Evolutionary conservation across 495 filamentous ascomycete genomes (phyloP), one percentile per base, ranked within the genome.

Genomic region (Oidiodendron maius): DNA sequence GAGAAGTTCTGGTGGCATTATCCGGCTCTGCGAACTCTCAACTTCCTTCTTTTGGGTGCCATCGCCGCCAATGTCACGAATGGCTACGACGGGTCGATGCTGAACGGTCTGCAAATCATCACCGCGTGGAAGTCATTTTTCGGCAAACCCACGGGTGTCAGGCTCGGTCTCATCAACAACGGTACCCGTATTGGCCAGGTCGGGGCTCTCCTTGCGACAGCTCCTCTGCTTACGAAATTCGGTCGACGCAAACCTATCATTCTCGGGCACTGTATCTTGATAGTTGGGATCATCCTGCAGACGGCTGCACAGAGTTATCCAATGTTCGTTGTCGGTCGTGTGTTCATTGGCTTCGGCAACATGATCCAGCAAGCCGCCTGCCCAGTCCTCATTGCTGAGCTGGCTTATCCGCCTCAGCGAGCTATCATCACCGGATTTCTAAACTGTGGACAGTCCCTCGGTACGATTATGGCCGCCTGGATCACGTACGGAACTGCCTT

Each of bases 391-490:
- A 65, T 77, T 15, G 68, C 72, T 12, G 76, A 81, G 56, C 51
- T 81, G 40, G 66, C 71, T 16, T 71, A 80, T 50, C 71, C 76
- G 18, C 66, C 72, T 40, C 73, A 80, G 23, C 71, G 74, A 48
- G 66, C 77, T 9, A 69, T 82, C 32, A 61, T 87, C 48, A 84
- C 78, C 4, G 81, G 76, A 22, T 69, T 85, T 8, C 84, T 82
- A 66, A 84, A 84, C 57, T 76, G 75, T 3, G 74, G 71, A 13
- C 82, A 76, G 55, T 84, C 78, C 49, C 48, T 71, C 20, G 70
- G 69, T 12, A 55, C 63, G 10, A 60, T 72, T 39, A 53, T 72
- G 20, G 70, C 68, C 34, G 68, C 70, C 11, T 74, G 66, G 65
- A 37, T 39, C 9, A 48, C 44, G 1, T 53, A 43, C 35, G 44